phyloP scores from a whole-genome alignment of 306 rosid genomes.

The Pterocarpus macrocarpus region DNA sequence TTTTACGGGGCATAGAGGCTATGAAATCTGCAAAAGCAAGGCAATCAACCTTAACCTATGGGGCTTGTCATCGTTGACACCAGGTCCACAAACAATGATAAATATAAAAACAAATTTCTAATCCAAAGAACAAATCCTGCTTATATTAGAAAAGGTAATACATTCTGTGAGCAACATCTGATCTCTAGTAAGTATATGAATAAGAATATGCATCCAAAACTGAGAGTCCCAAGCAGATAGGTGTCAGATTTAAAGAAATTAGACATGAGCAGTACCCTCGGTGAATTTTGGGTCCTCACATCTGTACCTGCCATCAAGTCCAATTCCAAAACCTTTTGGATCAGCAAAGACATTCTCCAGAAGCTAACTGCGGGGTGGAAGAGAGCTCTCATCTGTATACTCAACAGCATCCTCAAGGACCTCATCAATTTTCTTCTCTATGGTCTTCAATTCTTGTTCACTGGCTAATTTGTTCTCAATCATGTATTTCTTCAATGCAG shows the following conservation, averaged over 20 bases:
- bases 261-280: conserved; percentile 94
- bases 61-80: conserved; percentile 43
- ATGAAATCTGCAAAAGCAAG: conserved; percentile 6
- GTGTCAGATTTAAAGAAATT: conserved; percentile 39
- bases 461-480: conserved; percentile 74
- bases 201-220: conserved; percentile 52
- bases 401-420: conserved; percentile 80
- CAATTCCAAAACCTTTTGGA: conserved; percentile 95
- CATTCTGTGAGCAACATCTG: conserved; percentile 40
- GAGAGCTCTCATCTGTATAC: conserved; percentile 86
- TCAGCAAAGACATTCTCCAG: conserved; percentile 96
- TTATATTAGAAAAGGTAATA: conserved; percentile 46
- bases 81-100: conserved; percentile 46
- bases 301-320: conserved; percentile 92
- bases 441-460: conserved; percentile 78
- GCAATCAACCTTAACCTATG: neutral
- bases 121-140: conserved; percentile 57
- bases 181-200: conserved; percentile 47
- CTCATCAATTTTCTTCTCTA: conserved; percentile 87
- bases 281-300: conserved; percentile 98
- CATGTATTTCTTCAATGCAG: conserved; percentile 79
- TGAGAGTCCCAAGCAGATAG: conserved; percentile 39
- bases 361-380: conserved; percentile 87
- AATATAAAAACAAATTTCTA: conserved; percentile 49
- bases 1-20: conserved; percentile 2